Conservation (phyloP, 2,329 filamentous ascomycete genomes). For the Diplocarpon mali region DNA sequence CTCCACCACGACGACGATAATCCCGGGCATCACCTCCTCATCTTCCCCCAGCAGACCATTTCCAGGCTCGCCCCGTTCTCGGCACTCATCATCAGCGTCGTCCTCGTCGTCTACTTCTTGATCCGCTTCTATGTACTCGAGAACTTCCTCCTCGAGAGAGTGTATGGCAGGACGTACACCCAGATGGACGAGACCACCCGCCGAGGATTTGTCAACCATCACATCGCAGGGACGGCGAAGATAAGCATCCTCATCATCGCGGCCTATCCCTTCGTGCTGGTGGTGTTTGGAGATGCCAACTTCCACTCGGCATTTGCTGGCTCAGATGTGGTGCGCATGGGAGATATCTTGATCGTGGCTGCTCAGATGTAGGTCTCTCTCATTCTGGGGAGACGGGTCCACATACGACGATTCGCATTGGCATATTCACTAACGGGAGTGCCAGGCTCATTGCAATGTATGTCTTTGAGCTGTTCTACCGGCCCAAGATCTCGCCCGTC, state of each 20-base stretch:
- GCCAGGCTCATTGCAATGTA: constrained; percentile 33
- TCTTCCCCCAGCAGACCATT: constrained; percentile 18
- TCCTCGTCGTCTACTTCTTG: constrained; percentile 22
- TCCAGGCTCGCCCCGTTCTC: constrained; percentile 21
- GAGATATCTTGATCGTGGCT: constrained; percentile 31
- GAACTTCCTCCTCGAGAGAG: constrained; percentile 27
- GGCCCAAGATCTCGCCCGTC: constrained; percentile 31
- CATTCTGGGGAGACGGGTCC: not conserved
- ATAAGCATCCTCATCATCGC: constrained; percentile 30
- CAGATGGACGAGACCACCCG: constrained; percentile 28
- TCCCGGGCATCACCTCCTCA: no score
- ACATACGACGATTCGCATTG: not conserved
- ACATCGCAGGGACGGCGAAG: constrained; percentile 33
- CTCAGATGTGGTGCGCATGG: constrained; percentile 28
- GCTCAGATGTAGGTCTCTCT: constrained; percentile 26
- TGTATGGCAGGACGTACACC: constrained; percentile 29
- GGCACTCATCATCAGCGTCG: constrained; percentile 22
- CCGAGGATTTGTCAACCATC: constrained; percentile 36
- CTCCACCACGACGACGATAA: no score
- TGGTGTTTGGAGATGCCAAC: constrained; percentile 27
- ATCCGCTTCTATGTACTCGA: constrained; percentile 30
- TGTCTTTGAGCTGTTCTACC: constrained; percentile 34
- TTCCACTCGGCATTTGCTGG: constrained; percentile 27
- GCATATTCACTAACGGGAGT: not conserved
- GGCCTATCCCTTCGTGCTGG: constrained; percentile 32